Evolutionary conservation across 1,284 basidiomycete species (phyloP).

Genomic region (Bondarzewia mesenterica): DNA sequence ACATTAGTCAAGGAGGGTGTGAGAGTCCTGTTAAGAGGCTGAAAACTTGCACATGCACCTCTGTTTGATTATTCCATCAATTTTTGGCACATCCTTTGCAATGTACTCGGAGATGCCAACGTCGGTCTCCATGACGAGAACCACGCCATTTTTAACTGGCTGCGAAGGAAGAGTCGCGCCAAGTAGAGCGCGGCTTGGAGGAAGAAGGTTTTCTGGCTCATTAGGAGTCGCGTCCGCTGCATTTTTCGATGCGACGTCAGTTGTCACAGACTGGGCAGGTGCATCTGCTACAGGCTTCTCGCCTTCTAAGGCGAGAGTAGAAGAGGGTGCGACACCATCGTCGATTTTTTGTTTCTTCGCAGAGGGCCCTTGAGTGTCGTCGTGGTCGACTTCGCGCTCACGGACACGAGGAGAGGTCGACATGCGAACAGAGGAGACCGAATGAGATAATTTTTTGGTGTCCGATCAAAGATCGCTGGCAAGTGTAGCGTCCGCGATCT

Average conservation of each 20-base stretch:
- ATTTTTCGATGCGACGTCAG: conserved; percentile 10
- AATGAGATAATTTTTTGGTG: not conserved
- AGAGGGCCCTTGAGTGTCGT: conserved; percentile 34
- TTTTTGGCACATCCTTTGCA: conserved; percentile 57
- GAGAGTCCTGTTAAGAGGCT: too few relatives aligned
- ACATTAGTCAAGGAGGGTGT: conserved; percentile 5
- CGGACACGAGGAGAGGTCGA: conserved; percentile 26
- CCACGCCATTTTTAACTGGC: conserved; percentile 38
- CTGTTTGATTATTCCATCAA: conserved; percentile 92
- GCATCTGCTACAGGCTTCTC: not conserved
- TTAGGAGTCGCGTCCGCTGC: conserved; percentile 6
- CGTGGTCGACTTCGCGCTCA: conserved; percentile 43
- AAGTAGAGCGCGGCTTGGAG: conserved; percentile 63
- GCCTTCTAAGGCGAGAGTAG: not conserved
- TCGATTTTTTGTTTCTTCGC: conserved; percentile 52
- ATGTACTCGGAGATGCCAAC: conserved; percentile 92
- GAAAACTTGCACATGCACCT: conserved; percentile 46
- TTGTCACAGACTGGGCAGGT: conserved; percentile 13
- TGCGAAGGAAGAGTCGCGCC: conserved; percentile 44
- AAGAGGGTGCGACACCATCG: conserved; percentile 13
- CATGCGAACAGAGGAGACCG: conserved; percentile 8
- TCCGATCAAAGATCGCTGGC: not conserved
- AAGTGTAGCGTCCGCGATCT: not conserved
- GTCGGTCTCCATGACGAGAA: conserved; percentile 68
- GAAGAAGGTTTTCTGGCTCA: conserved; percentile 44